A percentile compares a stretch with the other conserved stretches of the same genome.
Conservation (phyloP, 2,329 filamentous ascomycete species). For the Apiospora pterosperma region DNA sequence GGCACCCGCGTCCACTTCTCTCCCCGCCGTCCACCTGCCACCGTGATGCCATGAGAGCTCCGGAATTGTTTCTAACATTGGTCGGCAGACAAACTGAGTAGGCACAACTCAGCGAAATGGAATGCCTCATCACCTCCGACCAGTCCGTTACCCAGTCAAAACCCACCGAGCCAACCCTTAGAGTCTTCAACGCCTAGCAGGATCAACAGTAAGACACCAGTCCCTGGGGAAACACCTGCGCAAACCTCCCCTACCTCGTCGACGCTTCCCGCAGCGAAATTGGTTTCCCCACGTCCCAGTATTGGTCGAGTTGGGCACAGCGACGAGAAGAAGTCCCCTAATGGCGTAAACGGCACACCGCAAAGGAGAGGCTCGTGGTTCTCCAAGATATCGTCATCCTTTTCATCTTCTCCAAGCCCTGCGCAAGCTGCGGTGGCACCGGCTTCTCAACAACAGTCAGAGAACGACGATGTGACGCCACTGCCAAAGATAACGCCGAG, state of each 20-base stretch:
- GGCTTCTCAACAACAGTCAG: slow-evolving; percentile 6
- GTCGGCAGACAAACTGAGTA: neutral
- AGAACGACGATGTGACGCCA: slow-evolving; percentile 35
- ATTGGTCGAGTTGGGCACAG: slow-evolving; percentile 28
- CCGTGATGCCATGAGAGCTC: neutral
- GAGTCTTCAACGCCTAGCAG: slow-evolving; percentile 19
- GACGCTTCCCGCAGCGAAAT: slow-evolving; percentile 17
- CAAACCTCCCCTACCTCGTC: slow-evolving; percentile 14
- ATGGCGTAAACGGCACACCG: slow-evolving; percentile 31
- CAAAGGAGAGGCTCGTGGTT: slow-evolving; percentile 82
- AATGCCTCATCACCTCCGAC: slow-evolving; percentile 17
- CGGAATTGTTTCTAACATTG: neutral
- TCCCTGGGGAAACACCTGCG: slow-evolving; percentile 6
- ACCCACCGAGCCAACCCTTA: slow-evolving; percentile 13
- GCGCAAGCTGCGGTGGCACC: slow-evolving; percentile 7
- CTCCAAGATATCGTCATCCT: slow-evolving; percentile 87
- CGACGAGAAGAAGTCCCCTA: slow-evolving; percentile 25
- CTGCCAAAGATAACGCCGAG: slow-evolving; percentile 46
- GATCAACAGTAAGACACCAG: slow-evolving; percentile 18
- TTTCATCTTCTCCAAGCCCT: slow-evolving; percentile 58
- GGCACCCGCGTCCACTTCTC: neutral
- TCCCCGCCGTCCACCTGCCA: neutral
- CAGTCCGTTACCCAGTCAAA: slow-evolving; percentile 9
- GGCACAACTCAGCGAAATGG: slow-evolving; percentile 1
- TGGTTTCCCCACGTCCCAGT: slow-evolving; percentile 27